Base-by-base conservation (phyloP, 2,329 filamentous ascomycete genomes). In the Lasiodiplodia citricola region DNA sequence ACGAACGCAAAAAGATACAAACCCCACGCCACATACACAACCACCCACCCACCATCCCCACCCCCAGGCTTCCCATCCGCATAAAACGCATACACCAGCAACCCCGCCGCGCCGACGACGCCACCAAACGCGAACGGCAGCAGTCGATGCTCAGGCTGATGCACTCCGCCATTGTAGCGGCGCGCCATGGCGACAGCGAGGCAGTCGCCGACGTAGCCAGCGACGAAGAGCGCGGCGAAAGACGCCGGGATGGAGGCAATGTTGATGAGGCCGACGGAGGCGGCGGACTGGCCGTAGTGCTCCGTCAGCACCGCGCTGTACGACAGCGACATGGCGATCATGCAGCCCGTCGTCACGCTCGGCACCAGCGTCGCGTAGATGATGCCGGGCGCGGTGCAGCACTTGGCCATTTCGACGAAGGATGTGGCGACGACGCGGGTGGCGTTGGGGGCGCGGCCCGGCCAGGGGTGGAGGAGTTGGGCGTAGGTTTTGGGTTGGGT, bases 281-380 rank as follows among this genome's bases (percentile, higher is more conserved):
- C 72, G 11, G 71, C 51, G 4, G 70, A 66, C 79, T 80, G 81
- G 68, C 74, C 70, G 64, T 80, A 82, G 38, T 70, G 72, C 21
- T 72, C 65, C 18, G 75, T 71, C 7, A 82, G 73, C 3, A 83
- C 76, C 1, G 76, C 73, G 65, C 78, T 75, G 69, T 83, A 82
- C 1, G 77, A 79, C 11, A 82, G 72, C 1, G 78, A 79, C 68
- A 82, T 80, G 25, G 77, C 77, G 28, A 82, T 77, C 21, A 73
- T 75, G n/a, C 73, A 75, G 4, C 79, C 81, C 0, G 82, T 76
- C 2, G 75, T 73, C 50, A 81, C 79, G 3, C 80, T 80, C 4
- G 78, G 75, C 0, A 78, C 69, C 10, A 82, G 72, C 3, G 80
- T 78, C 2, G 80, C 77, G 57, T 76, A 82, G 21, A 81, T 69